These are phyloP conservation scores for Rosa persica DNA, from an alignment of 306 rosid genomes.

Conservation along the genomic window DNA sequence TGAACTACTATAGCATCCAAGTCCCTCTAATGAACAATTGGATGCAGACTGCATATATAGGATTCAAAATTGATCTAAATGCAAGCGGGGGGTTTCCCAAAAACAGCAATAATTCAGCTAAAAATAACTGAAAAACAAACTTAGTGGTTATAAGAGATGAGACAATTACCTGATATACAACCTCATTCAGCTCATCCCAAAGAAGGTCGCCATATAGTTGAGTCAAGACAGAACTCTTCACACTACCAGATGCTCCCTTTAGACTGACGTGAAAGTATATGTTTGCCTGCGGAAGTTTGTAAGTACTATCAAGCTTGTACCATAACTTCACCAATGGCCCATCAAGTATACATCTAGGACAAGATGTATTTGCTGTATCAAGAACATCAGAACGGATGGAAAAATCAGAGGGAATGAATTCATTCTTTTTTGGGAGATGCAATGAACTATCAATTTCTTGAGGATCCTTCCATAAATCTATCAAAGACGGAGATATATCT, in stretches of 20 bases:
- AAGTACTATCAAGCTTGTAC: conserved; percentile 77
- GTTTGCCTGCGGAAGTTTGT: conserved; percentile 86
- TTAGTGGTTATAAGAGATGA: no score
- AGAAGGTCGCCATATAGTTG: conserved; percentile 68
- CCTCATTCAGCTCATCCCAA: no score
- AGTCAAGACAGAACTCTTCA: conserved; percentile 57
- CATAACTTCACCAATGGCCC: conserved; percentile 83
- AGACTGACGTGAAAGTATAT: conserved; percentile 75
- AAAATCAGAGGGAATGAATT: conserved; percentile 89
- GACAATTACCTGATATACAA: no score
- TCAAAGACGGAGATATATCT: conserved; percentile 61
- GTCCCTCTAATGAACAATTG: conserved; percentile 46
- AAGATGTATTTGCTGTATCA: conserved; percentile 39
- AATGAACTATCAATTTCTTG: conserved; percentile 66
- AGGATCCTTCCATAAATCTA: conserved; percentile 81
- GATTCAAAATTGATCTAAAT: not conserved
- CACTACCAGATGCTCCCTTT: conserved; percentile 70
- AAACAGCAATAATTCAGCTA: no score
- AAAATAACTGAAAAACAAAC: no score
- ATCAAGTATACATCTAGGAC: conserved; percentile 75
- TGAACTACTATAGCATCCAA: not conserved
- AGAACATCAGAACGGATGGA: conserved; percentile 51
- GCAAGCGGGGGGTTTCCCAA: no score
- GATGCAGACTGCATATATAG: not conserved
- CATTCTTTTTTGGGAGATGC: conserved; percentile 85